Conservation (phyloP, 257 asterid genomes). For the Ocimum tenuiflorum region DNA sequence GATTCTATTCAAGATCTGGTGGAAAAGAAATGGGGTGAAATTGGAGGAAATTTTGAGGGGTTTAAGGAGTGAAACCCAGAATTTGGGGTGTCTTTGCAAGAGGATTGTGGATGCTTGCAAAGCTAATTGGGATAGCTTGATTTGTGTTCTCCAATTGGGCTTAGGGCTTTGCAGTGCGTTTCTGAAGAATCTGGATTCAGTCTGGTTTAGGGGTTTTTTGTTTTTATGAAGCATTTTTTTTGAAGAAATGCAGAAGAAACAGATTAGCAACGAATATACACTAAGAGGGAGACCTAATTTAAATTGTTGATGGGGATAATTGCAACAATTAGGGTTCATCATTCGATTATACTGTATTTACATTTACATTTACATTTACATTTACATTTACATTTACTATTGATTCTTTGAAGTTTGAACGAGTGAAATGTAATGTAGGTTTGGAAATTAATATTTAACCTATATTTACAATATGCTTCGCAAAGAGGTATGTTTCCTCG, state of each 20-base stretch:
- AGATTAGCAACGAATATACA: neutral
- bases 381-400: no score
- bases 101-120: slow-evolving; percentile 56
- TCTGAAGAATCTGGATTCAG: slow-evolving; percentile 24
- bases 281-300: neutral
- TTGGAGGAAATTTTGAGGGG: slow-evolving; percentile 39
- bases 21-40: slow-evolving; percentile 48
- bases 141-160: slow-evolving; percentile 50
- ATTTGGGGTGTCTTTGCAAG: slow-evolving; percentile 56
- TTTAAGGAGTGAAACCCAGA: slow-evolving; percentile 64
- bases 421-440: no score
- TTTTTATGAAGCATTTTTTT: slow-evolving; percentile 24
- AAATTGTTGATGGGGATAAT: no score
- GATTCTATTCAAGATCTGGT: slow-evolving; percentile 46
- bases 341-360: no score
- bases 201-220: neutral
- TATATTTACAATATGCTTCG: no score
- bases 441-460: no score
- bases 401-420: no score
- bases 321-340: no score
- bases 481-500: no score
- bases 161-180: slow-evolving; percentile 19
- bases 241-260: neutral
- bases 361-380: no score
- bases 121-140: slow-evolving; percentile 42